These are phyloP conservation scores for Lepidium africanum DNA, from an alignment of 345 rosid genomes.

Conservation along the genomic window DNA sequence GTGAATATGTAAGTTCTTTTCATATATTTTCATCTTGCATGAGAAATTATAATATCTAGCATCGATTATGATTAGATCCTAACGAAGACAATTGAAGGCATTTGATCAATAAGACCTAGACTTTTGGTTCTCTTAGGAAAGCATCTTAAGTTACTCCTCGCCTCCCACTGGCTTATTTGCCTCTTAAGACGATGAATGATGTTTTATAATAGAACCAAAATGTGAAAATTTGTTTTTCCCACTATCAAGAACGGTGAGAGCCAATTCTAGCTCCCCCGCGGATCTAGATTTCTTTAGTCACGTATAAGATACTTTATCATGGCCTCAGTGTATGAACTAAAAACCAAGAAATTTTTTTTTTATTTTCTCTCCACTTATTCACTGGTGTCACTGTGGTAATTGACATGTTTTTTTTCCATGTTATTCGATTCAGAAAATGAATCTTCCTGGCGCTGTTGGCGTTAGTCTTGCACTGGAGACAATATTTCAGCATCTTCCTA, in stretches of 20 bases:
- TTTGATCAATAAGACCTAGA: too few relatives aligned
- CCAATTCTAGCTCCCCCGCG: not conserved
- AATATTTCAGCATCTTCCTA: constrained; percentile 56
- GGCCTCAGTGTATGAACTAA: not conserved
- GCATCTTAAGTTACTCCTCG: too few relatives aligned
- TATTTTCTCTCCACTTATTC: not conserved
- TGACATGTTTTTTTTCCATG: not conserved
- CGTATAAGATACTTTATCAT: not conserved
- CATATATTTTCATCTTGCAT: constrained; percentile 9
- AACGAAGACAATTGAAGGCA: too few relatives aligned
- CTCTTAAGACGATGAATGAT: not conserved
- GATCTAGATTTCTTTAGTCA: not conserved
- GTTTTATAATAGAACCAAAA: not conserved
- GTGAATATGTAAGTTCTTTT: constrained; percentile 38
- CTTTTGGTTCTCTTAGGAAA: too few relatives aligned
- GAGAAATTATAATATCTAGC: too few relatives aligned
- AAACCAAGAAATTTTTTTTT: too few relatives aligned
- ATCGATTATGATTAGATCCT: too few relatives aligned
- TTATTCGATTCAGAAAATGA: constrained; percentile 51
- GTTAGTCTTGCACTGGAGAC: constrained; percentile 83
- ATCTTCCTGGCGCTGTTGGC: constrained; percentile 88
- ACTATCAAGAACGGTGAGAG: not conserved
- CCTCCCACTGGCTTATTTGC: too few relatives aligned
- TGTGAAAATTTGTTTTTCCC: not conserved
- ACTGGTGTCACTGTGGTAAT: not conserved